These are phyloP conservation scores for Wallacemonas sp. DNA, from an alignment of 208 protist genomes.

Conservation along the genomic window DNA sequence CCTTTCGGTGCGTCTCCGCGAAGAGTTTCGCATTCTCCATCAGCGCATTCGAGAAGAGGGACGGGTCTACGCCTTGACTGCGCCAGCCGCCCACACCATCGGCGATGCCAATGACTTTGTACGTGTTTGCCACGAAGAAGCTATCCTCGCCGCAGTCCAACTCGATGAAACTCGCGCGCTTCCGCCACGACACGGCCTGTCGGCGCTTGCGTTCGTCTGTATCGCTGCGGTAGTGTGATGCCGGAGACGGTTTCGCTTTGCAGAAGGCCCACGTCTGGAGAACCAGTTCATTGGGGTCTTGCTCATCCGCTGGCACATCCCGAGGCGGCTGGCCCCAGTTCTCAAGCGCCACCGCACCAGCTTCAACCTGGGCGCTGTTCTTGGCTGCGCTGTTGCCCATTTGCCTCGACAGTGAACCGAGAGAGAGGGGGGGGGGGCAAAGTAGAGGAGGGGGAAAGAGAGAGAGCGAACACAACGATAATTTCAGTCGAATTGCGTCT, in stretches of 20 bases:
- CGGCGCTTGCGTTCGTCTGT: conserved; percentile 76
- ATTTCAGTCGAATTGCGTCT: no score
- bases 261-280: conserved; percentile 92
- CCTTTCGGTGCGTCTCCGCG: conserved; percentile 78
- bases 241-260: conserved; percentile 79
- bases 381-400: conserved; percentile 45
- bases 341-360: conserved; percentile 15
- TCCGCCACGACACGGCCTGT: conserved; percentile 71
- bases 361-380: conserved; percentile 19
- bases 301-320: conserved; percentile 66
- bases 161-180: conserved; percentile 88
- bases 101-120: conserved; percentile 90
- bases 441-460: background rate
- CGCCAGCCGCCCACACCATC: conserved; percentile 93
- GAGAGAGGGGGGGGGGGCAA: background rate
- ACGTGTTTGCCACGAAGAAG: conserved; percentile 92
- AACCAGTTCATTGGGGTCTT: conserved; percentile 83
- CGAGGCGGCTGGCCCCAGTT: conserved; percentile 78
- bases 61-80: conserved; percentile 79
- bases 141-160: conserved; percentile 93
- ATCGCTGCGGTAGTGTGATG: conserved; percentile 80
- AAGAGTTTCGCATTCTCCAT: conserved; percentile 92
- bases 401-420: no score
- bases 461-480: background rate
- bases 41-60: conserved; percentile 82